phyloP scores from a whole-genome alignment of 495 filamentous ascomycete species.

The Lophiotrema nucula region DNA sequence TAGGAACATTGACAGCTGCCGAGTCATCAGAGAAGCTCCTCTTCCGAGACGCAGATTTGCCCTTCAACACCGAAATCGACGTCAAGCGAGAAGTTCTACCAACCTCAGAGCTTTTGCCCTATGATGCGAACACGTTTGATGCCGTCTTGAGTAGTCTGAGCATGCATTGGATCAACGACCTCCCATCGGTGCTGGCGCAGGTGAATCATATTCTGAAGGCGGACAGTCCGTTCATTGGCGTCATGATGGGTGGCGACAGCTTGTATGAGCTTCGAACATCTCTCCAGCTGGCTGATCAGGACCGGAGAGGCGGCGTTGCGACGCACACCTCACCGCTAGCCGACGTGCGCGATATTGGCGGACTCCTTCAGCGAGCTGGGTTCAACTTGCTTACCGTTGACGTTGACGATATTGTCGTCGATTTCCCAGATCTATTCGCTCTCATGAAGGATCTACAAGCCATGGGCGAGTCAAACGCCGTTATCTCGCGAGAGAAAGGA shows the following conservation, averaged over 20 bases:
- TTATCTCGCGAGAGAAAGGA: constrained; percentile 73
- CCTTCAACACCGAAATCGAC: constrained; percentile 70
- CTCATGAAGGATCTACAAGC: constrained; percentile 91
- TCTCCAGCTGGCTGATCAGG: constrained; percentile 87
- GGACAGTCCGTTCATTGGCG: constrained; percentile 87
- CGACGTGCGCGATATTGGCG: constrained; percentile 88
- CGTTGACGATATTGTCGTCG: constrained; percentile 93
- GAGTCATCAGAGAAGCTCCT: constrained; percentile 78
- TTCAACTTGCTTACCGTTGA: constrained; percentile 97
- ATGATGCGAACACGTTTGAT: constrained; percentile 75
- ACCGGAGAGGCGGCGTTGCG: constrained; percentile 81
- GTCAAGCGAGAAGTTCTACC: constrained; percentile 69
- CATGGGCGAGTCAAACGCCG: constrained; percentile 91
- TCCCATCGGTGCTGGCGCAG: constrained; percentile 77
- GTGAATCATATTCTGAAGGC: constrained; percentile 83
- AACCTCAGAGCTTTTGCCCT: constrained; percentile 71
- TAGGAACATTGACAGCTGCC: constrained; percentile 70
- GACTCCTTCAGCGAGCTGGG: constrained; percentile 78
- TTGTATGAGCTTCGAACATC: constrained; percentile 92
- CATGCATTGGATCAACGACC: constrained; percentile 97
- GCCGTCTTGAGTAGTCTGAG: constrained; percentile 82
- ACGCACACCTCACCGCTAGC: constrained; percentile 87
- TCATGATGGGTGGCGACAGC: constrained; percentile 94
- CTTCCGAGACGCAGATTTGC: constrained; percentile 72
- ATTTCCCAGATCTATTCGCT: constrained; percentile 88